Conservation (phyloP, 164 flowering plant genomes). For the Tetracentron sinense region DNA sequence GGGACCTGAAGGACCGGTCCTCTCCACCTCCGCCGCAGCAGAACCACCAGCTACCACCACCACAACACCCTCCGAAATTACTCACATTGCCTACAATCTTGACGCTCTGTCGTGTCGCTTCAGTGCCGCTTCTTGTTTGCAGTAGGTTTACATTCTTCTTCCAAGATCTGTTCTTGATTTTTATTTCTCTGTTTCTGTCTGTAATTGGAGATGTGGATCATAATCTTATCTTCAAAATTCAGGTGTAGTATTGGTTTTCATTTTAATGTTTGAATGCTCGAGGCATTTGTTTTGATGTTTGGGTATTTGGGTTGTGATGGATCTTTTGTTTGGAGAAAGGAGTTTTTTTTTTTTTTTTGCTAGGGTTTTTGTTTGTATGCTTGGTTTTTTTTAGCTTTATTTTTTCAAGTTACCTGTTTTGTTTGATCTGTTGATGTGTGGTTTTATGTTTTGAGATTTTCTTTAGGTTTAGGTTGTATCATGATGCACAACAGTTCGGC, state of each 20-base stretch:
- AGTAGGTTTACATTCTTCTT: constrained; percentile 35
- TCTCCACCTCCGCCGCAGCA: not conserved
- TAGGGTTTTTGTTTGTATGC: not conserved
- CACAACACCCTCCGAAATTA: constrained; percentile 29
- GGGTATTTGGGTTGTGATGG: not conserved
- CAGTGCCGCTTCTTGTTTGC: constrained; percentile 65
- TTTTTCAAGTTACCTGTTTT: no score
- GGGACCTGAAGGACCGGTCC: not conserved
- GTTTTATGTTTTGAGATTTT: no score
- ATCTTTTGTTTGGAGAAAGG: not conserved
- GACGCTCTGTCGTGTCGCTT: constrained; percentile 83
- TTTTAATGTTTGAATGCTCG: not conserved
- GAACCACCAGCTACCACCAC: constrained; percentile 7
- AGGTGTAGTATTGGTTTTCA: not conserved
- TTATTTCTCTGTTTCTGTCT: not conserved
- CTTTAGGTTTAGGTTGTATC: no score
- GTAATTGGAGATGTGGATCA: no score
- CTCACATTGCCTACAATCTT: constrained; percentile 80
- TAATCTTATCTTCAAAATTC: no score
- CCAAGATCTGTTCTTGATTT: not conserved
- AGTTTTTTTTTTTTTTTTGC: no score
- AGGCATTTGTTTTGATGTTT: no score
- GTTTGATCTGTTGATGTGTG: no score
- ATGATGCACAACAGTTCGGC: no score
- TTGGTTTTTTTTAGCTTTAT: no score